These are phyloP conservation scores for Gyromitra esculenta DNA, from an alignment of 2,329 filamentous ascomycete genomes.

Conservation along the genomic window DNA sequence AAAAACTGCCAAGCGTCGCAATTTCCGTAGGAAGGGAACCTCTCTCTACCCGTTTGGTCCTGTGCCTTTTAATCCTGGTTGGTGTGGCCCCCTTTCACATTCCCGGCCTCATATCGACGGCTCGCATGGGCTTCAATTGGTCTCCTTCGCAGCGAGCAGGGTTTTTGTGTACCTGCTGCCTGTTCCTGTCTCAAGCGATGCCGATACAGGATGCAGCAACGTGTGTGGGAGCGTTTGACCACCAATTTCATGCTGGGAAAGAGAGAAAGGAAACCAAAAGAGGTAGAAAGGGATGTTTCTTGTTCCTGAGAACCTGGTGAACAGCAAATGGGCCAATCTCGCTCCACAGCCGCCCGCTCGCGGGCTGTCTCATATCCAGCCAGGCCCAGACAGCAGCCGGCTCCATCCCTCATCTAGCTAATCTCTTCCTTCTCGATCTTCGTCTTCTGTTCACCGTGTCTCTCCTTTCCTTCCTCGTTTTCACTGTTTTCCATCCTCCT, in stretches of 20 bases:
- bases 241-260: constrained; percentile 7
- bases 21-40: constrained; percentile 43
- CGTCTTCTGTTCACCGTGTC: constrained; percentile 52
- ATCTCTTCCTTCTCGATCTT: constrained; percentile 56
- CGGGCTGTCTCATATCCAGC: constrained; percentile 42
- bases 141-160: constrained; percentile 20
- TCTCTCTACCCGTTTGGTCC: constrained; percentile 14
- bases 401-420: constrained; percentile 23
- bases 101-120: constrained; percentile 19
- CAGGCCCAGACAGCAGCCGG: constrained; percentile 20
- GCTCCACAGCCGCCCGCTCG: constrained; percentile 36
- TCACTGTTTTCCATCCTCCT: constrained; percentile 38
- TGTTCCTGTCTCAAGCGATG: constrained; percentile 36
- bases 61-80: constrained; percentile 33
- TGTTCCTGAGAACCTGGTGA: constrained; percentile 26
- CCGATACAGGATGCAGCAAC: constrained; percentile 29
- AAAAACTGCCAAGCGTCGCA: constrained; percentile 34
- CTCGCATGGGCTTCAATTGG: constrained; percentile 27
- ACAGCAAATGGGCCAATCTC: constrained; percentile 11
- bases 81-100: constrained; percentile 46
- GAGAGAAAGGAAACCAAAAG: constrained; percentile 24
- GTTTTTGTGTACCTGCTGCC: constrained; percentile 14
- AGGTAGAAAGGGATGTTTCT: constrained; percentile 36
- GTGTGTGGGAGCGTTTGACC: constrained; percentile 26
- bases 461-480: constrained; percentile 57